Evolutionary conservation across 2,329 filamentous ascomycete genomes (phyloP), one percentile per base, ranked within the genome.

Genomic region (Epichloe uncinata): DNA sequence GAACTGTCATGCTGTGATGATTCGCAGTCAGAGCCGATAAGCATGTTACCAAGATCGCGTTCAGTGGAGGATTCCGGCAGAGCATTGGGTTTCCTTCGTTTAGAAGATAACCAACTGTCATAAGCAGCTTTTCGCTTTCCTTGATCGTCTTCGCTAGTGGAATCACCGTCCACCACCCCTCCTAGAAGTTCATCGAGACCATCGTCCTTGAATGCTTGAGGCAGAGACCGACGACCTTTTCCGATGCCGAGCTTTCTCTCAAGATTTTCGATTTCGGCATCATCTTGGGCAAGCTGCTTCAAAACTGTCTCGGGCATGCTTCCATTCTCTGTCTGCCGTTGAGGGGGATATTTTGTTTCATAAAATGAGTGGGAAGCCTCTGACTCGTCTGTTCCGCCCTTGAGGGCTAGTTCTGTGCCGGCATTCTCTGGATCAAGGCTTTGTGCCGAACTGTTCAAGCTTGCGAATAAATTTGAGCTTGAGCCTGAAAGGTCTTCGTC

Each of bases 161-260:
- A 70, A 45, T 66, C 66, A 37, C 76, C 77, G 8, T 36, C 52
- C 3, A 40, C 55, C 3, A 91, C 58, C 1, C 84, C 85, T 8
- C 80, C 84, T 18, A 96, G 69, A 3, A 98, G 66, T 50, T 86
- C 84, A 41, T 83, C 87, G 2, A 97, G 69, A 0, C 89, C 91
- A 61, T 96, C 90, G 6, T 95, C 86, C 18, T 80, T 77, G 58
- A 90, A 88, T 0, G 81, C 73, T 56, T 85, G 84, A 0, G 83
- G 82, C 5, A 87, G 66, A 34, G 78, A 82, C 60, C 88, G 94
- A 53, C 84, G 84, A 22, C 81, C 79, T 61, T 83, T 87, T 56
- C 76, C 82, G 35, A 96, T 75, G 0, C 93, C 91, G 3, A 98
- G 70, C 60, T 87, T 94, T 64, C 84, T 89, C 69, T 98, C 93